Conservation (phyloP, 306 rosid species). For the Sesbania bispinosa region DNA sequence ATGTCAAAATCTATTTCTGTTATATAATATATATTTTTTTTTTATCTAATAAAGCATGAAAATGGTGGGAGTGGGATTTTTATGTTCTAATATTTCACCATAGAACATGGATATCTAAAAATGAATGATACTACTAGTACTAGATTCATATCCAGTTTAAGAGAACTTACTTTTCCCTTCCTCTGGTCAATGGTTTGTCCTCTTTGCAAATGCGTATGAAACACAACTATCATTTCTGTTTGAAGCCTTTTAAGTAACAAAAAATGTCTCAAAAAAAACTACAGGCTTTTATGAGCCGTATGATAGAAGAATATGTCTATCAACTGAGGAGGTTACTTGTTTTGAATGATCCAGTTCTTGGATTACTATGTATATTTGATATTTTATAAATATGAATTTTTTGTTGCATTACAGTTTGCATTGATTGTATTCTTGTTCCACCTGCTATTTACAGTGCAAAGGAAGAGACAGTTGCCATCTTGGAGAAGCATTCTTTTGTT, state of each 20-base stretch:
- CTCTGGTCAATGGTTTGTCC: background rate
- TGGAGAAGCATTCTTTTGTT: slow-evolving; percentile 54
- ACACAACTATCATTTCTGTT: background rate
- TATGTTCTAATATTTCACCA: slow-evolving; percentile 5
- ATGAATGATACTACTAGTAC: background rate
- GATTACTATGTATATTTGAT: background rate
- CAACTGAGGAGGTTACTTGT: background rate
- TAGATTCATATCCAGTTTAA: background rate
- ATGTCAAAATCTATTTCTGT: slow-evolving; percentile 1
- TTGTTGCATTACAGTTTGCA: background rate
- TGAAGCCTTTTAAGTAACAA: background rate
- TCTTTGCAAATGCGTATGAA: background rate
- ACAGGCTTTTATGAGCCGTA: background rate
- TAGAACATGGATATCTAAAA: background rate
- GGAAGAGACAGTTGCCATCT: slow-evolving; percentile 63
- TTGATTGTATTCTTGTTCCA: slow-evolving; percentile 18
- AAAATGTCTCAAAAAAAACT: background rate
- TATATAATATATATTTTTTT: background rate
- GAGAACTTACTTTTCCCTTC: background rate
- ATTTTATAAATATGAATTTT: background rate
- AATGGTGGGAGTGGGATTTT: slow-evolving; percentile 9
- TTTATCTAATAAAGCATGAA: background rate
- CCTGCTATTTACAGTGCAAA: slow-evolving; percentile 53
- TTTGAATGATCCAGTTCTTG: slow-evolving; percentile 10
- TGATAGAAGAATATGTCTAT: slow-evolving; percentile 1